Evolutionary conservation across 2,329 filamentous ascomycete genomes (phyloP).

Genomic region (Fusarium oxysporum): DNA sequence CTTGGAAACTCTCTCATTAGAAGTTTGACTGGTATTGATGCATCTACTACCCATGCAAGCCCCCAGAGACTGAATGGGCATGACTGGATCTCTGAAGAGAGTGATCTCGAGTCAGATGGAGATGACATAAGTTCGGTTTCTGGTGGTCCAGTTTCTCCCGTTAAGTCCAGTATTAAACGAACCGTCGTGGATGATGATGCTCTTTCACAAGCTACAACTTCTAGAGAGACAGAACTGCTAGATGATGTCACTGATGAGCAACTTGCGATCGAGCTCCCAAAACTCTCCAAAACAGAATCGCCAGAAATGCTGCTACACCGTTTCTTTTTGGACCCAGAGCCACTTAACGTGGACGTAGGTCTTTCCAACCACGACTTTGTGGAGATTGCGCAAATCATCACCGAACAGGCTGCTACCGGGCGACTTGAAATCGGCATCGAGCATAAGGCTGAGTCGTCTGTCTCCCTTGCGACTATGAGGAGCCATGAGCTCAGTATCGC

Average conservation of each 20-base stretch:
- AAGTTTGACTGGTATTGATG: conserved; percentile 44
- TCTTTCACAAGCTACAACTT: conserved; percentile 63
- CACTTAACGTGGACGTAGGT: conserved; percentile 58
- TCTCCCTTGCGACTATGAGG: conserved; percentile 48
- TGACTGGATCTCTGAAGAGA: conserved; percentile 60
- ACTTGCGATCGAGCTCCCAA: conserved; percentile 61
- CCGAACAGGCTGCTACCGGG: conserved; percentile 73
- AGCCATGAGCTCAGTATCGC: conserved; percentile 58
- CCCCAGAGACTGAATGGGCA: conserved; percentile 53
- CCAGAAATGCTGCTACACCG: conserved; percentile 63
- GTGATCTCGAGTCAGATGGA: conserved; percentile 66
- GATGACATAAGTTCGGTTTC: conserved; percentile 65
- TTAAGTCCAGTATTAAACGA: conserved; percentile 61
- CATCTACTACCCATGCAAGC: conserved; percentile 46
- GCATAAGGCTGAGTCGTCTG: conserved; percentile 29
- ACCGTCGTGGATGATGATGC: conserved; percentile 66
- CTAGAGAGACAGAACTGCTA: conserved; percentile 60
- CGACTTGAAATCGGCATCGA: conserved; percentile 52
- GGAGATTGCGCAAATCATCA: conserved; percentile 76
- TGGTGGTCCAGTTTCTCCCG: conserved; percentile 62
- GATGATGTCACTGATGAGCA: conserved; percentile 60
- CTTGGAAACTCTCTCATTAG: conserved; percentile 44
- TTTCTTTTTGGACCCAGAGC: conserved; percentile 71
- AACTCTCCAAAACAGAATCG: conserved; percentile 60
- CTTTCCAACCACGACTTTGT: conserved; percentile 71